Evolutionary conservation across 139 green algal species (phyloP), one percentile per base, ranked within the genome.

Genomic region (Edaphochlamys debaryana): DNA sequence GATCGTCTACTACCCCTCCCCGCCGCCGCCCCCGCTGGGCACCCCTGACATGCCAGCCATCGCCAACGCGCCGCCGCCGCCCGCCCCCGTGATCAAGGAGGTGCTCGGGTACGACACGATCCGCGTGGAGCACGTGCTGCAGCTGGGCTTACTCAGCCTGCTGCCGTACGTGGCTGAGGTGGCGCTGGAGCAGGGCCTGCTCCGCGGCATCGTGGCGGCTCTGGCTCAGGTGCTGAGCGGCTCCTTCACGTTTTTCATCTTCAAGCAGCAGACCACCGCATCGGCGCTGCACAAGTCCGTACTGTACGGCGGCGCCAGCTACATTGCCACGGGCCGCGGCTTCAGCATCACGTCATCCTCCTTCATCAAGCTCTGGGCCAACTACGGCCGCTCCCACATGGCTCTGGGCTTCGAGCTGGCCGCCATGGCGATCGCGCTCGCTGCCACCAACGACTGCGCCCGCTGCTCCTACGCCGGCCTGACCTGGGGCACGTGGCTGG

Each of bases 291-390:
- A 87, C 38, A 85, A 89, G 34, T 92, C 93, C 69, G 85, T 95
- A 71, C 74, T 90, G 63, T 94, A 93, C 72, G 91, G 92, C 60
- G 89, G 91, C 34, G 94, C 92, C 54, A 87, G 92, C 89, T 98
- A 98, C 90, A 88, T 96, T 29, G 88, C 60, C 60, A 81, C 74
- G 30, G 74, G 95, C 36, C 90, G 95, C 67, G 95, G 94, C 60
- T 98, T 96, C 82, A 89, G 93, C n/a, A 82, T 97, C 69, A 89
- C 90, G 36, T 93, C 95, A 82, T 91, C 89, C 67, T 85, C 85
- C 25, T 95, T 95, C 74, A 87, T 93, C 42, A 93, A 93, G 67
- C 67, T 90, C 45, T 87, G 89, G 72, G 38, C 87, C 87, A 89
- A 90, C 78, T 95, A 94, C 79, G 87, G 87, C 50, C 85, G 92